Conservation (phyloP, 352 stramenopile species). For the Pilasporangium apinafurcum region DNA sequence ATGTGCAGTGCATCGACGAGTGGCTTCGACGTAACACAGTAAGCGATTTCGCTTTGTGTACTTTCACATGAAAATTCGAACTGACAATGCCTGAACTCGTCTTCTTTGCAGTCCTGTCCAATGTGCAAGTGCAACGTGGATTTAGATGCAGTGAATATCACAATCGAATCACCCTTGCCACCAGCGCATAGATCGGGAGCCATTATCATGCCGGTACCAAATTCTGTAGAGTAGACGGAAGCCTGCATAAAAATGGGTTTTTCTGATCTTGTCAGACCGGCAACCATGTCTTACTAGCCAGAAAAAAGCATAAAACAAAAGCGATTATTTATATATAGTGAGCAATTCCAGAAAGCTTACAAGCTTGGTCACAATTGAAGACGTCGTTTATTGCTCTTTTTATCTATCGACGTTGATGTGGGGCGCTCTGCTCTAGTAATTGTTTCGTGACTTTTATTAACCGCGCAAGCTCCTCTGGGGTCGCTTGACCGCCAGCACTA, state of each 20-base stretch:
- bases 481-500: conserved; percentile 62
- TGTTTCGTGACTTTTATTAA: conserved; percentile 55
- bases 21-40: conserved; percentile 87
- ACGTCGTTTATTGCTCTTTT: not conserved
- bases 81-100: not conserved
- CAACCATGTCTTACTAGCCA: no score
- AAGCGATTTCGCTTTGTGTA: conserved; percentile 14
- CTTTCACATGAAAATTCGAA: conserved; percentile 1
- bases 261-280: no score
- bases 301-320: no score
- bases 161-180: conserved; percentile 13
- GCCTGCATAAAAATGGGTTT: no score
- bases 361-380: not conserved
- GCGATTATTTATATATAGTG: no score
- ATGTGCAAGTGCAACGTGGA: conserved; percentile 83
- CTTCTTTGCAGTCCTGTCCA: conserved; percentile 41
- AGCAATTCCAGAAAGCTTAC: no score
- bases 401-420: conserved; percentile 21
- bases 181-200: conserved; percentile 14
- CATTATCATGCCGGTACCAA: conserved; percentile 27
- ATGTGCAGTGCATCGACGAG: conserved; percentile 84
- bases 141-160: conserved; percentile 36
- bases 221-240: conserved; percentile 3
- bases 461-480: conserved; percentile 48
- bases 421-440: conserved; percentile 43